Evolutionary conservation across 257 asterid genomes (phyloP), one percentile per base, ranked within the genome.

Genomic region (Penstemon newberryi): DNA sequence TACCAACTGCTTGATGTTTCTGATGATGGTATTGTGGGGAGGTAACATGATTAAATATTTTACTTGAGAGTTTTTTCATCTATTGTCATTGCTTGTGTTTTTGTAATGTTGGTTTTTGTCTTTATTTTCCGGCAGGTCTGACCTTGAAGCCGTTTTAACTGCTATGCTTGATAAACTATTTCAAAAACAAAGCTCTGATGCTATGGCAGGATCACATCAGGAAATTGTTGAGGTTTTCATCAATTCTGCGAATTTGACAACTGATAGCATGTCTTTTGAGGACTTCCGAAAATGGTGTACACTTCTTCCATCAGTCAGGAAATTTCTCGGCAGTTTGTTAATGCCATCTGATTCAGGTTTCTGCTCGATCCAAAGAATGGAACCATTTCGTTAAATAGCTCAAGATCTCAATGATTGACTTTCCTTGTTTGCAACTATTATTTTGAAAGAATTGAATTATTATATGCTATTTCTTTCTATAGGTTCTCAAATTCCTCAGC

Each of bases 221-320:
- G 88, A 80, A 70, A 57, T 82, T 73, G 71, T 80, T 33, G 84
- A 77, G 61, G 83, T 73, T 77, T 82, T 86, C 75, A 71, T 85
- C 59, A 75, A 75, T 70, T 85, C 88, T 37, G 85, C 89, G 52
- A 79, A 80, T 75, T 81, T 73, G 49, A 66, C 82, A 41, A 77
- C 56, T 53, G 85, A 79, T 67, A 59, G 73, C 81, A 62, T 93
- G 85, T 84, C 97, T 46, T 84, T 80, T 45, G 95, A 83, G 76
- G 91, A 88, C 67, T 93, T 90, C 74, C 87, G 79, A 69, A 85
- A 69, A 60, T 90, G 99, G 97, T 87, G 95, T 72, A 62, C 82
- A 56, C 91, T 67, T 74, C 86, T 89, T 81, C 97, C 97, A 59
- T 87, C 96, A 45, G 90, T 80, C 73, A 83, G 89, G 82, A 93